A percentile compares a stretch with the other conserved stretches of the same genome.
Conservation (phyloP, 2,329 filamentous ascomycete genomes). For the Fusarium sp. region DNA sequence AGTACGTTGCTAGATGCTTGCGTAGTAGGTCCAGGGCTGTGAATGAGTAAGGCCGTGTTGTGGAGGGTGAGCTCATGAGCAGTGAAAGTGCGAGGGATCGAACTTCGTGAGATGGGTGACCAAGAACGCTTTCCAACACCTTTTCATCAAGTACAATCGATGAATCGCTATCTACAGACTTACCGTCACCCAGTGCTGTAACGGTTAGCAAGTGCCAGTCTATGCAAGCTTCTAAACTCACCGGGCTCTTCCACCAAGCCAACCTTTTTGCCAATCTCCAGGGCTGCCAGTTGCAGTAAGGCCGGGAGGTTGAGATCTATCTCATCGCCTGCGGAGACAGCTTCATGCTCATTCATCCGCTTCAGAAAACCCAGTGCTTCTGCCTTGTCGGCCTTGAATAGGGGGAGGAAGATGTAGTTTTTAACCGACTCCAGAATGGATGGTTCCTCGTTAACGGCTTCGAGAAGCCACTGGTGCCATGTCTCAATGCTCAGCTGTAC, state of each 20-base stretch:
- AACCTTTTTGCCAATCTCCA: slow-evolving; percentile 78
- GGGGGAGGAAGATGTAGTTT: slow-evolving; percentile 72
- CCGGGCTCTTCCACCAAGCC: slow-evolving; percentile 78
- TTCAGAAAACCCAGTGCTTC: slow-evolving; percentile 70
- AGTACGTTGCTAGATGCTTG: slow-evolving; percentile 76
- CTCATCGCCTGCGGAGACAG: slow-evolving; percentile 60
- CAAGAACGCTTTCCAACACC: slow-evolving; percentile 66
- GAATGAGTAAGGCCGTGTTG: slow-evolving; percentile 77
- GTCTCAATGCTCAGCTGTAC: slow-evolving; percentile 53
- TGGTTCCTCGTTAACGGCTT: slow-evolving; percentile 62
- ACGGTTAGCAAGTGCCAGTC: slow-evolving; percentile 33
- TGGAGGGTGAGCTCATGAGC: slow-evolving; percentile 80
- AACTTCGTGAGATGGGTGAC: slow-evolving; percentile 72
- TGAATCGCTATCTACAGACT: slow-evolving; percentile 33
- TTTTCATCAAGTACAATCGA: slow-evolving; percentile 56
- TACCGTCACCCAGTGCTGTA: slow-evolving; percentile 48
- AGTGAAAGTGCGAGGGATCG: slow-evolving; percentile 86
- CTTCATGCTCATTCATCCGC: slow-evolving; percentile 65
- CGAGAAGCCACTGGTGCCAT: slow-evolving; percentile 71
- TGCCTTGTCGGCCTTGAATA: slow-evolving; percentile 70
- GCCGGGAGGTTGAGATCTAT: slow-evolving; percentile 66
- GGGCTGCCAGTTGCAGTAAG: slow-evolving; percentile 73
- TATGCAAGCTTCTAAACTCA: slow-evolving; percentile 46
- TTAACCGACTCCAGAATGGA: slow-evolving; percentile 72
- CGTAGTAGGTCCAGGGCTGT: slow-evolving; percentile 73